Evolutionary conservation across 2,329 filamentous ascomycete species (phyloP).

Genomic region (Talaromyces piceae): DNA sequence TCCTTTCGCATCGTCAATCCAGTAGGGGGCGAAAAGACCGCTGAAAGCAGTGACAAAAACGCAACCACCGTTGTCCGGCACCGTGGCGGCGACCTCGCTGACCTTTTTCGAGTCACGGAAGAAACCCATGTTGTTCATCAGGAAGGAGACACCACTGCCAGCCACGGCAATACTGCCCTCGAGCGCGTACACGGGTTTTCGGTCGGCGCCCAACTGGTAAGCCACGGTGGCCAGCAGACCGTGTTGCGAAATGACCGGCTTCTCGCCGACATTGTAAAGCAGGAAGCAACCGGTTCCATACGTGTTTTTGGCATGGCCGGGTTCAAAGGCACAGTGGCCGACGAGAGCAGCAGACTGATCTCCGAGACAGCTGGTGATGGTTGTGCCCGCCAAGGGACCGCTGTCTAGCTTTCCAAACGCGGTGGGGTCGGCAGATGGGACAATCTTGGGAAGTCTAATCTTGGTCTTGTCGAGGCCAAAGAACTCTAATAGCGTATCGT

Average conservation of each 20-base stretch:
- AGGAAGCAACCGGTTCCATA: constrained; percentile 88
- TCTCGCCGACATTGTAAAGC: constrained; percentile 77
- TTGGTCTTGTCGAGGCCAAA: constrained; percentile 69
- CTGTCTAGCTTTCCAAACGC: constrained; percentile 62
- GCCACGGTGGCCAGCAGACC: constrained; percentile 81
- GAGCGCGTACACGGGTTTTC: constrained; percentile 67
- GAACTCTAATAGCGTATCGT: constrained; percentile 67
- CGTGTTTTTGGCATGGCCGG: constrained; percentile 81
- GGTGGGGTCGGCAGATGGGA: constrained; percentile 67
- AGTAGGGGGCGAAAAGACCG: constrained; percentile 86
- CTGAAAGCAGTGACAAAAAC: constrained; percentile 87
- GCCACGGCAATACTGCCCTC: constrained; percentile 80
- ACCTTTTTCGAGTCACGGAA: constrained; percentile 56
- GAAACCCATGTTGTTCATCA: constrained; percentile 59
- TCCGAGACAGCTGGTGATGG: constrained; percentile 76
- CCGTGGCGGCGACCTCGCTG: constrained; percentile 55
- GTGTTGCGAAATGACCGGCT: constrained; percentile 77
- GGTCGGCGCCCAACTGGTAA: constrained; percentile 67
- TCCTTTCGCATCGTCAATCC: constrained; percentile 89
- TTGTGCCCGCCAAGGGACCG: constrained; percentile 61
- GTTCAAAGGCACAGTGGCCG: constrained; percentile 74
- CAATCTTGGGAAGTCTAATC: constrained; percentile 71
- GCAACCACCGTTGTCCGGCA: constrained; percentile 71
- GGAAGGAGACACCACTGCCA: constrained; percentile 70
- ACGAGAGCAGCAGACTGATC: constrained; percentile 83